Conservation (phyloP, 306 rosid species). For the Begonia loranthoides region DNA sequence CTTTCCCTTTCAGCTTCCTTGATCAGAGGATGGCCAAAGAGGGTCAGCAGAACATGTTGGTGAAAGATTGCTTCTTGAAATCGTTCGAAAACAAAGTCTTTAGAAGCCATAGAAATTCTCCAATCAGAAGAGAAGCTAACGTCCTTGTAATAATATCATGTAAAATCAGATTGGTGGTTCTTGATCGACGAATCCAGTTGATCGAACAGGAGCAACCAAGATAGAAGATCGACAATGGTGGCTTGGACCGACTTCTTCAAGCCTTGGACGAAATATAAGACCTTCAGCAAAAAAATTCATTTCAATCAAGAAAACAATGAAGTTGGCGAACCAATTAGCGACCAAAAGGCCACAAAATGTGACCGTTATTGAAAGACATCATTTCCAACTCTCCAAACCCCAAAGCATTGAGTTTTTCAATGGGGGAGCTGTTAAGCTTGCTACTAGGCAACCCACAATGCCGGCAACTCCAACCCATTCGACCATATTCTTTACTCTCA, state of each 20-base stretch:
- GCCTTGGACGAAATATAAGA: constrained; percentile 84
- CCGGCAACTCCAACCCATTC: constrained; percentile 29
- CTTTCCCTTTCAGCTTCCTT: constrained; percentile 56
- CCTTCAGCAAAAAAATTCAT: constrained; percentile 70
- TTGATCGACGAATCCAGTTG: constrained; percentile 36
- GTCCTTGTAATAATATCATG: constrained; percentile 52
- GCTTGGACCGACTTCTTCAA: constrained; percentile 62
- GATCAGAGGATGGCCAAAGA: constrained; percentile 55
- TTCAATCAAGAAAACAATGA: constrained; percentile 68
- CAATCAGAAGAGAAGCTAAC: constrained; percentile 51
- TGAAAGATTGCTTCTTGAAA: constrained; percentile 58
- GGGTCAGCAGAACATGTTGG: constrained; percentile 50
- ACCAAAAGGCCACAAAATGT: constrained; percentile 65
- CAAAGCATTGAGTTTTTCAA: constrained; percentile 20
- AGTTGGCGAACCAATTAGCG: constrained; percentile 57
- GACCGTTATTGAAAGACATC: constrained; percentile 65
- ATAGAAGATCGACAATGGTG: constrained; percentile 51
- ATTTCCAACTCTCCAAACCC: constrained; percentile 71
- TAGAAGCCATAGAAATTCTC: constrained; percentile 58
- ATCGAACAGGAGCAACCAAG: constrained; percentile 56
- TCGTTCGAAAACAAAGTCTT: constrained; percentile 72
- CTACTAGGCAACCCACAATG: constrained; percentile 35
- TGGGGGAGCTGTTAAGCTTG: constrained; percentile 34
- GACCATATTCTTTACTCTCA: constrained; percentile 27
- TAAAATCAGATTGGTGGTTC: constrained; percentile 26